Conservation (phyloP, 129 eudicot genomes). For the Gnaphalium uliginosum region DNA sequence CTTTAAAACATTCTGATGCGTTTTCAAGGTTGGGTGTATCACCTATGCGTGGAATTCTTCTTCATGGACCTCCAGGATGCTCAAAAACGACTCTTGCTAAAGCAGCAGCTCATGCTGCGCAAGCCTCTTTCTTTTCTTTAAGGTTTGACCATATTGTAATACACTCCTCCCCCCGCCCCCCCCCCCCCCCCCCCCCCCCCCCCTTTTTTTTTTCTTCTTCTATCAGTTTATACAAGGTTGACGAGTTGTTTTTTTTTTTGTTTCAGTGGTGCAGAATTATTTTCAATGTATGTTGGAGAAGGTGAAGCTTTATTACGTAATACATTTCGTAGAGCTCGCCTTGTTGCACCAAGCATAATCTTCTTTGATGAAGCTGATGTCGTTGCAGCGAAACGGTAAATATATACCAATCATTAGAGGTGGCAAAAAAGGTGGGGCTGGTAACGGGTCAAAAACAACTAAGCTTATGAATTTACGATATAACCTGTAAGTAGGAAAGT, state of each 20-base stretch:
- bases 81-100: constrained; percentile 96
- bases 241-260: neutral
- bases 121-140: constrained; percentile 88
- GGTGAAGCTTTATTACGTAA: constrained; percentile 93
- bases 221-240: constrained; percentile 12
- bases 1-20: constrained; percentile 70
- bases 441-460: neutral
- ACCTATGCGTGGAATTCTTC: constrained; percentile 93
- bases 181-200: no score
- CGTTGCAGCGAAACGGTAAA: constrained; percentile 76
- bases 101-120: constrained; percentile 98
- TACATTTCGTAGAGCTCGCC: constrained; percentile 87
- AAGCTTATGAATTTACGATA: neutral
- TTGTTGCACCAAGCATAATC: constrained; percentile 96
- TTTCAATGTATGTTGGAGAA: constrained; percentile 95
- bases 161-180: no score
- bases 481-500: neutral
- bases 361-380: constrained; percentile 96
- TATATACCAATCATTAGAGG: neutral
- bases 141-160: constrained; percentile 48
- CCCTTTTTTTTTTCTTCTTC: neutral
- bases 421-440: neutral
- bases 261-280: constrained; percentile 88
- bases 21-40: constrained; percentile 75
- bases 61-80: constrained; percentile 99